Evolutionary conservation across 192 early-diverging fungal species (phyloP), one percentile per base, ranked within the genome.

Genomic region (Spinellus fusiger): DNA sequence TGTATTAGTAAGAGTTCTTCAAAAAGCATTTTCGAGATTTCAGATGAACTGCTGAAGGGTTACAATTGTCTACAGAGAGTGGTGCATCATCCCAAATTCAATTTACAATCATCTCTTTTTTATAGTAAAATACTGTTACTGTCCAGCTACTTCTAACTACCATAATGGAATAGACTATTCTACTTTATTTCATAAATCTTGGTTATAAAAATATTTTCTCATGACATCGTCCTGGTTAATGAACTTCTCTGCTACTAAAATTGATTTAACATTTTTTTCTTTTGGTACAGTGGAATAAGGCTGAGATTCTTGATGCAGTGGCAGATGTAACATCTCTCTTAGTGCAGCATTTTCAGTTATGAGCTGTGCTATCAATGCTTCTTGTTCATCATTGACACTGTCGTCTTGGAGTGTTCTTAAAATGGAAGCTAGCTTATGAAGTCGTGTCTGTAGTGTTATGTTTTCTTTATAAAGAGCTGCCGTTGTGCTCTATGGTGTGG

Each of bases 391-490:
- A 28, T 26, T 15, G 9, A 22, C 13, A 18, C 46, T 47, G 5
- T 49, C 15, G 1, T 46, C 48, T 16, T 60, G 33, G 15, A 49
- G 40, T 12, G 44, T n/a, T 13, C 58, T 44, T 48, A 60, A 28
- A 8, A 33, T 25, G 8, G 13, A 18, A n/a, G 58, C 23, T 26
- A 60, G 58, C 2, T 60, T 48, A 44, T 44, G 40, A n/a, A 69
- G 56, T 35, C 49, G 37, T 23, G 28, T 47, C 40, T 67, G 65
- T 13, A 67, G 29, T 50, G 54, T 59, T 34, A 58, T 67, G 37
- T 67, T 67, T 35, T 67, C 65, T 22, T 61, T 54, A 35, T 61
- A 67, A 6, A 67, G 53, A 32, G 65, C 56, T 15, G 65, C 35
- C 1, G 65, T 67, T 28, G 52, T 67, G 20, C 53, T 58, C 65